Percentiles rank a stretch among this genome's conserved stretches.
Evolutionary conservation across 139 green algal genomes (phyloP).

Genomic region (Desmodesmus armatus): DNA sequence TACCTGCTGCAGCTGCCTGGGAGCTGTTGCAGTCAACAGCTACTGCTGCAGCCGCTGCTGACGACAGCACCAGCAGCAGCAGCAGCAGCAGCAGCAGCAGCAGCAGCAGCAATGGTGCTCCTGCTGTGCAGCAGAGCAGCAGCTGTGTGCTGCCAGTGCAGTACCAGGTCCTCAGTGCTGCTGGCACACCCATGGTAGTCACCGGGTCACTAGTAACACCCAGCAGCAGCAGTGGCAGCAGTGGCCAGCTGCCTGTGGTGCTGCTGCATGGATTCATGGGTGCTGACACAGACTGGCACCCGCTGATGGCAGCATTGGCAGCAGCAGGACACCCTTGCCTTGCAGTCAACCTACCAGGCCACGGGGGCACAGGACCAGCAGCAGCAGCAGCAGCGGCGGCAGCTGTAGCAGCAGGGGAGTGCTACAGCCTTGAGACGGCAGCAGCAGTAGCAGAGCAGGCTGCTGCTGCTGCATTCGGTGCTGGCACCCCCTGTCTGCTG

Average conservation of each 20-base stretch:
- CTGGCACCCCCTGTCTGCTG: constrained; percentile 51
- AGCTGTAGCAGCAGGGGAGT: neutral
- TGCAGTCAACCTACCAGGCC: constrained; percentile 83
- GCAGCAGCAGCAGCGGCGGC: neutral
- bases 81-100: neutral
- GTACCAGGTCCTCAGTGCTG: neutral
- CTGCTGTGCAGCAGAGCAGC: neutral
- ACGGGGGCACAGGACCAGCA: constrained; percentile 62
- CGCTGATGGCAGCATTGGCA: constrained; percentile 69
- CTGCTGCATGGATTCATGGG: constrained; percentile 94
- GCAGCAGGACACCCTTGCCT: constrained; percentile 61
- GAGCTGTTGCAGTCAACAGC: neutral
- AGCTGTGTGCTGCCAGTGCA: neutral
- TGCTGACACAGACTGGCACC: constrained; percentile 73
- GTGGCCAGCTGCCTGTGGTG: constrained; percentile 57
- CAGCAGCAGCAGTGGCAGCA: constrained; percentile 10
- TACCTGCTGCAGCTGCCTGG: constrained; percentile 20
- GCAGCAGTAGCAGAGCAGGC: constrained; percentile 51
- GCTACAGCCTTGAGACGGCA: constrained; percentile 53
- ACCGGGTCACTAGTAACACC: constrained; percentile 5
- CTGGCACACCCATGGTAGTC: constrained; percentile 12
- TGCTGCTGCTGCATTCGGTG: constrained; percentile 38
- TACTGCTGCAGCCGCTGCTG: neutral
- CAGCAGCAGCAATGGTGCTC: neutral
- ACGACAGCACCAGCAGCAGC: constrained; percentile 1